Evolutionary conservation across 805 yeast genomes (phyloP).

Genomic region (Myxozyma vanderwaltii): DNA sequence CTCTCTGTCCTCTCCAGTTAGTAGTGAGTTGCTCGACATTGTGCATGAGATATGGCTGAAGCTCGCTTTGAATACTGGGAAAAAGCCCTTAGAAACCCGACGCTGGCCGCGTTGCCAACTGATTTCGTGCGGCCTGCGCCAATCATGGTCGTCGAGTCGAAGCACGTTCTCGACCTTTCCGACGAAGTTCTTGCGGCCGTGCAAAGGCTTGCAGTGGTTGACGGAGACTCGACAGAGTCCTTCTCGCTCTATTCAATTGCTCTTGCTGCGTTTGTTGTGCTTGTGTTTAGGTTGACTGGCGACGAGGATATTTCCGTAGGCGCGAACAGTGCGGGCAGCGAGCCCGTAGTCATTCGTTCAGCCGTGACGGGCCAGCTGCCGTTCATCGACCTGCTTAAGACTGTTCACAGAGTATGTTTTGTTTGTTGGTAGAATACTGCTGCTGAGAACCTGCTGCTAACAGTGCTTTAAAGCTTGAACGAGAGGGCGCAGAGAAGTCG

Average conservation of each 20-base stretch:
- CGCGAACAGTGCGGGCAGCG: slow-evolving; percentile 53
- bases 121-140: slow-evolving; percentile 80
- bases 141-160: slow-evolving; percentile 67
- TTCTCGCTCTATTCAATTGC: slow-evolving; percentile 46
- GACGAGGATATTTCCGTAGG: slow-evolving; percentile 92
- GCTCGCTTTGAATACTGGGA: slow-evolving; percentile 54
- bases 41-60: slow-evolving; percentile 18
- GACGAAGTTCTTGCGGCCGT: slow-evolving; percentile 30
- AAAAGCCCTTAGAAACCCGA: slow-evolving; percentile 68
- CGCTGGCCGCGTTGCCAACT: slow-evolving; percentile 83
- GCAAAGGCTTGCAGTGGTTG: slow-evolving; percentile 29
- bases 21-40: too few relatives aligned
- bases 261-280: slow-evolving; percentile 66
- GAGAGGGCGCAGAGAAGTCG: slow-evolving; percentile 42
- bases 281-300: slow-evolving; percentile 81
- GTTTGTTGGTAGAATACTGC: too few relatives aligned
- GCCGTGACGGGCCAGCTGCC: slow-evolving; percentile 46
- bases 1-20: too few relatives aligned
- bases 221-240: slow-evolving; percentile 25
- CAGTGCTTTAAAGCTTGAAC: too few relatives aligned
- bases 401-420: slow-evolving; percentile 45
- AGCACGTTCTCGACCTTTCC: slow-evolving; percentile 45
- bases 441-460: too few relatives aligned
- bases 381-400: slow-evolving; percentile 55
- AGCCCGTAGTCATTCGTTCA: slow-evolving; percentile 65